Evolutionary conservation across 1,284 basidiomycete genomes (phyloP).

Genomic region (Apiotrichum veenhuisii): DNA sequence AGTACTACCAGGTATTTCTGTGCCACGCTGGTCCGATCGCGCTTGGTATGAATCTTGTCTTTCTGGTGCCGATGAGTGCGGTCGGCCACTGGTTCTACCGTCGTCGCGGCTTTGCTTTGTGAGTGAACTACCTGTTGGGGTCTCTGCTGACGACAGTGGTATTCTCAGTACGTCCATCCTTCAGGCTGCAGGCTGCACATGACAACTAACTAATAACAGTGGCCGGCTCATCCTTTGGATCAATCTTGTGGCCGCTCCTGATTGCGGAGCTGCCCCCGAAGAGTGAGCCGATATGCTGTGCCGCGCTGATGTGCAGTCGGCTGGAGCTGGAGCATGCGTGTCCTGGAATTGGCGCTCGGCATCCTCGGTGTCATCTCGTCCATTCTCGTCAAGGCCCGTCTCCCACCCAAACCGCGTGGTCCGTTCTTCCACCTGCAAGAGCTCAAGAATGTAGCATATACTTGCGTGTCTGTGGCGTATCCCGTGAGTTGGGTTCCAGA

Average conservation of each 20-base stretch:
- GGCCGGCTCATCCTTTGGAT: conserved; percentile 32
- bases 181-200: background rate
- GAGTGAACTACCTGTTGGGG: background rate
- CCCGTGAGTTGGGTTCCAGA: conserved; percentile 4
- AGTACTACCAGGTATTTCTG: conserved; percentile 32
- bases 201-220: background rate
- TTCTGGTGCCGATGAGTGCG: conserved; percentile 33
- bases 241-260: conserved; percentile 35
- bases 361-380: conserved; percentile 23
- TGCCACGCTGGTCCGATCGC: conserved; percentile 28
- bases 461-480: conserved; percentile 21
- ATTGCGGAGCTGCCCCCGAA: conserved; percentile 27
- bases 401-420: conserved; percentile 36
- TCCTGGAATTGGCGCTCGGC: conserved; percentile 33
- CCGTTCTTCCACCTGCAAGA: conserved; percentile 34
- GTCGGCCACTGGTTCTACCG: conserved; percentile 36
- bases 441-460: conserved; percentile 32
- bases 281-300: too few species aligned
- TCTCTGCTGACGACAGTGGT: conserved; percentile 1
- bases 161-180: background rate
- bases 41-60: conserved; percentile 31
- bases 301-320: conserved; percentile 21
- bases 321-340: conserved; percentile 35
- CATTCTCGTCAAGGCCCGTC: conserved; percentile 33
- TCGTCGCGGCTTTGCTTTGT: conserved; percentile 35